phyloP scores from a whole-genome alignment of 768 basidiomycete genomes.

The Russula sp. region DNA sequence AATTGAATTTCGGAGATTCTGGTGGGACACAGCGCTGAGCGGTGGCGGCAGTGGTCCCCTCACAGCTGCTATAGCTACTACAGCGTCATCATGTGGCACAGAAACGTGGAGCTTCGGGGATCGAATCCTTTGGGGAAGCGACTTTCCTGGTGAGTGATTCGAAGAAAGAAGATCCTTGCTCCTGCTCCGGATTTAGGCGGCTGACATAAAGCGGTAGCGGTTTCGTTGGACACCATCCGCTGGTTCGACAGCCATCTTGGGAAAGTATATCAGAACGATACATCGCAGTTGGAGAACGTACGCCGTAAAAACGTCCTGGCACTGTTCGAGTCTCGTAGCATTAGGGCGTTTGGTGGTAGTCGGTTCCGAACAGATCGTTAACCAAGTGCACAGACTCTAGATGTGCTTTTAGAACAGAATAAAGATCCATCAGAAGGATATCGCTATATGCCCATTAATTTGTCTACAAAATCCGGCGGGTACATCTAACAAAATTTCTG shows the following conservation, averaged over 20 bases:
- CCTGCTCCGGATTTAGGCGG: background rate
- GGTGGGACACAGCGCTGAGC: constrained; percentile 70
- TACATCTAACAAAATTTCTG: background rate
- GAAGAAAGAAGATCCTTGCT: background rate
- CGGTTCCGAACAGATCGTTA: background rate
- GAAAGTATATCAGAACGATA: constrained; percentile 37
- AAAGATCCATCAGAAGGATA: background rate
- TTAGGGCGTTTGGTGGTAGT: constrained; percentile 2
- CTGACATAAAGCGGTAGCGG: constrained; percentile 19
- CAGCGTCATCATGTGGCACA: constrained; percentile 42
- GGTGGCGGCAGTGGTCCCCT: constrained; percentile 47
- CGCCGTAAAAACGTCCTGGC: constrained; percentile 49
- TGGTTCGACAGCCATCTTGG: constrained; percentile 52
- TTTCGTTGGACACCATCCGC: constrained; percentile 35
- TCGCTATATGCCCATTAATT: background rate
- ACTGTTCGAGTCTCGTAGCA: constrained; percentile 41
- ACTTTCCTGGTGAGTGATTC: constrained; percentile 60
- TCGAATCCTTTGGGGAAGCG: constrained; percentile 66
- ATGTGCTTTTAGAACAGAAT: background rate
- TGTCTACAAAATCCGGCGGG: background rate
- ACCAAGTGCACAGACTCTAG: background rate
- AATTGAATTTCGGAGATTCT: constrained; percentile 66
- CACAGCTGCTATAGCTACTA: too few species aligned
- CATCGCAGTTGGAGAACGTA: constrained; percentile 43
- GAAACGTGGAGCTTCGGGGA: constrained; percentile 49